Percentiles rank a stretch among this genome's conserved stretches.
Evolutionary conservation across 345 rosid genomes (phyloP).

Genomic region (Lenwebbia sp.): DNA sequence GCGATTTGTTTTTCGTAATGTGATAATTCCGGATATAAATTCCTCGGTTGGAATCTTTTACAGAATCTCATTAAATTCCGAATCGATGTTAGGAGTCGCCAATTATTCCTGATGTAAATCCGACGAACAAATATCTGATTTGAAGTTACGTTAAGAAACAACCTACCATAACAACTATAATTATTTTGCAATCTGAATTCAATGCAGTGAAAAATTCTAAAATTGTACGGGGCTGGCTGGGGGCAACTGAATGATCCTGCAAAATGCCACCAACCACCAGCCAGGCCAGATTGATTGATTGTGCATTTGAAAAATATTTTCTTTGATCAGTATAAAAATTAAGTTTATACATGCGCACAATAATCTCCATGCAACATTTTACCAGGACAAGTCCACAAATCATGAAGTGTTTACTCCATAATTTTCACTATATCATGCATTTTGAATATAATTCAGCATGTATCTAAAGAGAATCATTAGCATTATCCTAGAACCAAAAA

Average conservation of each 20-base stretch:
- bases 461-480: not conserved
- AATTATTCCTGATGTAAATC: not conserved
- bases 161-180: not conserved
- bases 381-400: too few species aligned
- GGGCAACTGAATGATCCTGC: not conserved
- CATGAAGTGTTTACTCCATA: too few species aligned
- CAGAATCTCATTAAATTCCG: too few species aligned
- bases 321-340: not conserved
- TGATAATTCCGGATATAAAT: too few species aligned
- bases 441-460: not conserved
- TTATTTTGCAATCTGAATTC: not conserved
- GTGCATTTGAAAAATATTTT: not conserved
- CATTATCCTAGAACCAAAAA: not conserved
- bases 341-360: too few species aligned
- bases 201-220: not conserved
- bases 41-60: not conserved
- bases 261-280: not conserved
- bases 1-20: not conserved
- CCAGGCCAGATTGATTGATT: not conserved
- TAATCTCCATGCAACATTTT: too few species aligned
- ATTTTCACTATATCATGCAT: not conserved
- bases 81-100: not conserved
- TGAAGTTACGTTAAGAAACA: not conserved
- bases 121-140: not conserved
- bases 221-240: not conserved